Conservation (phyloP, 805 yeast genomes). For the Alloascoidea africana region DNA sequence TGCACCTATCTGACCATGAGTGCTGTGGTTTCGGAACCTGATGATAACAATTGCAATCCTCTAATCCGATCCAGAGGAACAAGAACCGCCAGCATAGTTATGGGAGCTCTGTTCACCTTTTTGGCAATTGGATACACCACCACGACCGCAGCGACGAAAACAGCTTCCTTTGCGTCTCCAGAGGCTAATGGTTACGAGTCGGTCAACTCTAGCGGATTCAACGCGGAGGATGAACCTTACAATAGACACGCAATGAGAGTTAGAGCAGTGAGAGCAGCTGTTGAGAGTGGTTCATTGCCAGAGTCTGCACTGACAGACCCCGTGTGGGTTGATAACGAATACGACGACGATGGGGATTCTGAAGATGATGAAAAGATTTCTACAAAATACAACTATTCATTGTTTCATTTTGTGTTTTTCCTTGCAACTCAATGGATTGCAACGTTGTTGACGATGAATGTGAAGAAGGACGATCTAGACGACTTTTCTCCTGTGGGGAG, state of each 20-base stretch:
- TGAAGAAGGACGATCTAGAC: conserved; percentile 67
- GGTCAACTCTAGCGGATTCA: conserved; percentile 24
- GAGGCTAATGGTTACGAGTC: conserved; percentile 21
- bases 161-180: conserved; percentile 32
- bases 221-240: conserved; percentile 34
- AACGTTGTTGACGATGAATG: conserved; percentile 82
- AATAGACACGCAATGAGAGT: conserved; percentile 59
- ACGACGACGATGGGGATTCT: conserved; percentile 22
- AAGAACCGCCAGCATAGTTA: conserved; percentile 68
- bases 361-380: conserved; percentile 43
- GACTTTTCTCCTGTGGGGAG: conserved; percentile 95
- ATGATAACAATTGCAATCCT: conserved; percentile 86
- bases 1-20: conserved; percentile 84
- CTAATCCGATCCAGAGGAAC: conserved; percentile 81
- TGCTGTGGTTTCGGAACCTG: conserved; percentile 95
- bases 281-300: conserved; percentile 91
- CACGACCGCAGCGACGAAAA: conserved; percentile 83
- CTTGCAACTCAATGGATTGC: conserved; percentile 97
- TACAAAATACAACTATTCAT: conserved; percentile 70
- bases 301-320: conserved; percentile 77
- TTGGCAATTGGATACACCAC: conserved; percentile 95
- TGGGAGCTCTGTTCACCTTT: conserved; percentile 90
- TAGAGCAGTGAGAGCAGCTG: conserved; percentile 85
- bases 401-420: conserved; percentile 85
- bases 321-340: conserved; percentile 30